phyloP scores from a whole-genome alignment of 2,329 filamentous ascomycete genomes.

The Hymenoscyphus fraxineus region DNA sequence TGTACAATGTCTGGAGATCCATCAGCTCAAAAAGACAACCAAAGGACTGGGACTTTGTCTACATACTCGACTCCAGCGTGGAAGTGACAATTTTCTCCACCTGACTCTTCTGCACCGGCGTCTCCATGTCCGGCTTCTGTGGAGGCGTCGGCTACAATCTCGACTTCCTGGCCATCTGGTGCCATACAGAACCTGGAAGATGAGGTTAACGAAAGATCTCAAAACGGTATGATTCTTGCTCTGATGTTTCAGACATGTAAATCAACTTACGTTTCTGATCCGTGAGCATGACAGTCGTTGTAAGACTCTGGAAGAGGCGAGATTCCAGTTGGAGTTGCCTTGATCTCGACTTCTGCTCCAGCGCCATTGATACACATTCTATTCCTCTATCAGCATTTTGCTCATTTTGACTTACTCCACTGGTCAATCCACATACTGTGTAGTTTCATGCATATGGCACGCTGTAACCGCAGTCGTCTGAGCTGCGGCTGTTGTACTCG shows the following conservation, averaged over 20 bases:
- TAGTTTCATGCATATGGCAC: slow-evolving; percentile 51
- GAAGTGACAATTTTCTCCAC: slow-evolving; percentile 62
- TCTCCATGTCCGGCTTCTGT: slow-evolving; percentile 23
- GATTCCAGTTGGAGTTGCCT: slow-evolving; percentile 49
- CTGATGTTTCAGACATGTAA: neutral
- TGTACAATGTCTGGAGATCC: neutral
- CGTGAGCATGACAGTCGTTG: slow-evolving; percentile 63
- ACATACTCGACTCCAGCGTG: slow-evolving; percentile 71
- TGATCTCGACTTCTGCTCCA: slow-evolving; percentile 42
- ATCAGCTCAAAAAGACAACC: neutral
- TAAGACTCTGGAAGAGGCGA: slow-evolving; percentile 53
- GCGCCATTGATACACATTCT: slow-evolving; percentile 42
- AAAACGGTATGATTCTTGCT: neutral
- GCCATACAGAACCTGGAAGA: slow-evolving; percentile 58
- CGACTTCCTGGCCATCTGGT: slow-evolving; percentile 56
- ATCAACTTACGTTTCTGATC: slow-evolving; percentile 47
- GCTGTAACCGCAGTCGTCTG: slow-evolving; percentile 48
- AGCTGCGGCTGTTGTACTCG: slow-evolving; percentile 21
- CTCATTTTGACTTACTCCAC: neutral
- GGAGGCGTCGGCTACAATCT: slow-evolving; percentile 40
- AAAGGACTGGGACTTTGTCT: slow-evolving; percentile 15
- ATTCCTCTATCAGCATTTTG: slow-evolving; percentile 6
- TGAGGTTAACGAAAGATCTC: neutral
- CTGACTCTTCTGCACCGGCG: neutral
- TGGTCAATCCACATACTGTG: slow-evolving; percentile 14